Conservation (phyloP, 1,139 yeast species). For the Yamadazyma triangularis region DNA sequence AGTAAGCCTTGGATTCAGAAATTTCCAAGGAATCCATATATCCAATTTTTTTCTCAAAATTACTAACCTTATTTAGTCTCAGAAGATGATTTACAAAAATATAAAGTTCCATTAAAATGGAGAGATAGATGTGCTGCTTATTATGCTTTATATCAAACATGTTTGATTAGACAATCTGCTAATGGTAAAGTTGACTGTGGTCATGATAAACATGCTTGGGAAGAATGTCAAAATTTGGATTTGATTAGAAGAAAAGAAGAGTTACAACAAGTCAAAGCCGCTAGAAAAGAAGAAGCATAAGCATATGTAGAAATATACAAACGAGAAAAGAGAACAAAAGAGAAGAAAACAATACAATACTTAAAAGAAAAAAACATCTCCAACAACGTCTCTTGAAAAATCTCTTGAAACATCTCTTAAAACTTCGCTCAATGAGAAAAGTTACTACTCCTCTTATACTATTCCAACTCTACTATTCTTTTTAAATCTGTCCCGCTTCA, state of each 20-base stretch:
- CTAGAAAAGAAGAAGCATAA: no score
- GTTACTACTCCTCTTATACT: no score
- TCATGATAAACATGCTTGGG: constrained; percentile 80
- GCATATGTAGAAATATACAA: no score
- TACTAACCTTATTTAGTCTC: constrained; percentile 46
- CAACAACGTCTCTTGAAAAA: no score
- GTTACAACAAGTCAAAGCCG: constrained; percentile 52
- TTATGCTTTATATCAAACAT: constrained; percentile 53
- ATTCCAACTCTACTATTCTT: no score
- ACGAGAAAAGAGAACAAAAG: no score
- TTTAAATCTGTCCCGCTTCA: neutral
- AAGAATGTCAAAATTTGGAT: constrained; percentile 81
- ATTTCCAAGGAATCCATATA: neutral
- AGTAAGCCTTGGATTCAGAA: no score
- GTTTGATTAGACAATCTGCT: constrained; percentile 46
- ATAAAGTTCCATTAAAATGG: constrained; percentile 76
- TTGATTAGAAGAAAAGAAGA: constrained; percentile 78
- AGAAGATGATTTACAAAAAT: constrained; percentile 79
- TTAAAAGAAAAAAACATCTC: no score
- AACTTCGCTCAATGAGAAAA: no score
- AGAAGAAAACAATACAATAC: no score
- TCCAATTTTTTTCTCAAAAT: constrained; percentile 19
- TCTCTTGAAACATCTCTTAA: no score
- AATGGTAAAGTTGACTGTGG: constrained; percentile 55
- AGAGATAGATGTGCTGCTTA: constrained; percentile 84